phyloP scores from a whole-genome alignment of 2,329 filamentous ascomycete species.

The Magnaporthiopsis incrustans region DNA sequence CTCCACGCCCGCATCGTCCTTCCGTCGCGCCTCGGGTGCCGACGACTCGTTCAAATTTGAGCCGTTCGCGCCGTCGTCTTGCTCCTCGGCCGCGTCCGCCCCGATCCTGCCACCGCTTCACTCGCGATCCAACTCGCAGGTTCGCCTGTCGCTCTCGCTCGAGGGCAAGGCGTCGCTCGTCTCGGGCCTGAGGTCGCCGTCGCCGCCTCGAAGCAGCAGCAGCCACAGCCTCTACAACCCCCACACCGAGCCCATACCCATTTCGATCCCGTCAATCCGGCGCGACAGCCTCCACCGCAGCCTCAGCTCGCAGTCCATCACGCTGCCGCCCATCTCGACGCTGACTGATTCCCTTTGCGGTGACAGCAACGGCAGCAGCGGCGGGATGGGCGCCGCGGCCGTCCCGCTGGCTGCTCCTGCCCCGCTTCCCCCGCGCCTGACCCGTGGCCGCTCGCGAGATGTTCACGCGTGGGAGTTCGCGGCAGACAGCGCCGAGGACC shows the following conservation, averaged over 20 bases:
- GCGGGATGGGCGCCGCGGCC: background rate
- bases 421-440: slow-evolving; percentile 35
- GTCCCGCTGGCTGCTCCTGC: background rate
- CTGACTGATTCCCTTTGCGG: slow-evolving; percentile 34
- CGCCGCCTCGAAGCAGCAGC: slow-evolving; percentile 49
- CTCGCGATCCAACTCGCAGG: slow-evolving; percentile 35
- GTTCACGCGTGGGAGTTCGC: slow-evolving; percentile 87
- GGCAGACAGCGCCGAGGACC: slow-evolving; percentile 71
- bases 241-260: slow-evolving; percentile 3
- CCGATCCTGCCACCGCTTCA: slow-evolving; percentile 27
- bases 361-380: background rate
- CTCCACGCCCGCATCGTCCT: slow-evolving; percentile 34
- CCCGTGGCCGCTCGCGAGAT: slow-evolving; percentile 72
- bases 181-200: slow-evolving; percentile 52
- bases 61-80: slow-evolving; percentile 34
- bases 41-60: slow-evolving; percentile 40
- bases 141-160: slow-evolving; percentile 74
- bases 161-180: slow-evolving; percentile 89
- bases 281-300: slow-evolving; percentile 57
- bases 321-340: slow-evolving; percentile 47
- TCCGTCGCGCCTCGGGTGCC: slow-evolving; percentile 19
- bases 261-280: slow-evolving; percentile 37
- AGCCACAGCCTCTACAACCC: slow-evolving; percentile 19
- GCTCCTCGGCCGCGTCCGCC: slow-evolving; percentile 30
- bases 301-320: slow-evolving; percentile 56